phyloP scores from a whole-genome alignment of 805 yeast species.

The Saccharomycopsis malanga region DNA sequence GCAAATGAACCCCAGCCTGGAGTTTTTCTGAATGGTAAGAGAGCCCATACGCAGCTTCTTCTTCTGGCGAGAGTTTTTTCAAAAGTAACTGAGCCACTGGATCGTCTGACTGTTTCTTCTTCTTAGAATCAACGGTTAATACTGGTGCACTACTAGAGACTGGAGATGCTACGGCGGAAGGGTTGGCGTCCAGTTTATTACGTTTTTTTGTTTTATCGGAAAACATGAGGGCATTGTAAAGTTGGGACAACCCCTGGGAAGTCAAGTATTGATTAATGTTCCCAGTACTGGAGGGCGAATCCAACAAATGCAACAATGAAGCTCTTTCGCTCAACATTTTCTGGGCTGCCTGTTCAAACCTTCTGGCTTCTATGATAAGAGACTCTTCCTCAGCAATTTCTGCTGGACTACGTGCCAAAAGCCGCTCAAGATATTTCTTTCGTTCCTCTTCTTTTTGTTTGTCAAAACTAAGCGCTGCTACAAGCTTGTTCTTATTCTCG shows the following conservation, averaged over 20 bases:
- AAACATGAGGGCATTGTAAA: conserved; percentile 71
- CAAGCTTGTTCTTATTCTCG: conserved; percentile 40
- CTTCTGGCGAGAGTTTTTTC: conserved; percentile 60
- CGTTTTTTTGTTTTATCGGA: conserved; percentile 53
- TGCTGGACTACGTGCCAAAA: conserved; percentile 82
- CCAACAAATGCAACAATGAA: conserved; percentile 67
- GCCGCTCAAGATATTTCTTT: conserved; percentile 68
- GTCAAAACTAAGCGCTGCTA: conserved; percentile 60
- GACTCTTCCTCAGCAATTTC: conserved; percentile 98
- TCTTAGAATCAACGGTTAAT: conserved; percentile 26
- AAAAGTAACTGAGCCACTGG: conserved; percentile 37
- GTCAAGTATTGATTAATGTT: conserved; percentile 70
- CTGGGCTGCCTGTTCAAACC: conserved; percentile 88
- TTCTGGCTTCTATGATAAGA: conserved; percentile 82
- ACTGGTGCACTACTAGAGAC: neutral
- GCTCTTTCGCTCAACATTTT: conserved; percentile 80
- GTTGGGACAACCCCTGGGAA: conserved; percentile 83
- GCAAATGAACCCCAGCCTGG: conserved; percentile 71
- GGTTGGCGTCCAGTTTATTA: conserved; percentile 28
- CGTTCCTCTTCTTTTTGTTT: conserved; percentile 69
- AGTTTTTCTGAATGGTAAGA: conserved; percentile 68
- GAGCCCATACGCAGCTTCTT: conserved; percentile 80
- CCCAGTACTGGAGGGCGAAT: conserved; percentile 72
- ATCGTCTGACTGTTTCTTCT: conserved; percentile 1
- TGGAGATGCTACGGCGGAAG: neutral